A percentile compares a stretch with the other conserved stretches of the same genome.
Conservation (phyloP, 192 early-diverging fungal species). For the Coemansia sp. region DNA sequence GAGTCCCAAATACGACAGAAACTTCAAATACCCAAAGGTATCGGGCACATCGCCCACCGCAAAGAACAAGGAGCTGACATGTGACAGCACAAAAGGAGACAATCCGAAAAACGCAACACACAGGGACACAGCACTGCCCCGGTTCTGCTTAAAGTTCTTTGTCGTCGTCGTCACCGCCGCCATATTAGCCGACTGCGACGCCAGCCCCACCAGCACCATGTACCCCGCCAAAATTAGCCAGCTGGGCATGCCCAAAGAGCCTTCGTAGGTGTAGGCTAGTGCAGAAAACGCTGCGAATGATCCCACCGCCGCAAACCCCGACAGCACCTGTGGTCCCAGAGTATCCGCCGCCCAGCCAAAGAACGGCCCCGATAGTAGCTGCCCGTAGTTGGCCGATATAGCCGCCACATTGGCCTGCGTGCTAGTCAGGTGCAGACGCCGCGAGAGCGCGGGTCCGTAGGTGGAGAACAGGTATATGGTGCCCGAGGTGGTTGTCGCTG, state of each 20-base stretch:
- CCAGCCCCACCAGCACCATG: conserved; percentile 56
- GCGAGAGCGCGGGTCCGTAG: conserved; percentile 57
- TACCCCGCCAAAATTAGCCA: conserved; percentile 45
- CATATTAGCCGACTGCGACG: conserved; percentile 62
- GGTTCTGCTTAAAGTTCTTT: conserved; percentile 58
- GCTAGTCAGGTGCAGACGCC: conserved; percentile 56
- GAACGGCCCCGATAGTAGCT: conserved; percentile 60
- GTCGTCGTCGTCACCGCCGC: conserved; percentile 61
- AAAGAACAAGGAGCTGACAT: conserved; percentile 57
- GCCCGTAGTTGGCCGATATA: conserved; percentile 63
- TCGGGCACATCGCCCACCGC: conserved; percentile 36
- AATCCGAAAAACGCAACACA: conserved; percentile 65
- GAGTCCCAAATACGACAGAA: conserved; percentile 40
- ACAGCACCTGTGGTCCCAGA: conserved; percentile 42
- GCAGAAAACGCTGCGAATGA: conserved; percentile 47
- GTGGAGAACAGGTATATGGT: conserved; percentile 68
- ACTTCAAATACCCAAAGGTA: conserved; percentile 46
- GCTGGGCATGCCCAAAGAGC: conserved; percentile 22
- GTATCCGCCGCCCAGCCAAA: conserved; percentile 59
- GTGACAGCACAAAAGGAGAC: conserved; percentile 62
- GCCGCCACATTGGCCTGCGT: conserved; percentile 63
- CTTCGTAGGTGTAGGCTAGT: conserved; percentile 46
- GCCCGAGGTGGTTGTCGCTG: conserved; percentile 56
- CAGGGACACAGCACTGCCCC: conserved; percentile 60
- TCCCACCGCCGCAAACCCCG: conserved; percentile 31